phyloP scores from a whole-genome alignment of 805 yeast species.

The Suhomyces faveliae region DNA sequence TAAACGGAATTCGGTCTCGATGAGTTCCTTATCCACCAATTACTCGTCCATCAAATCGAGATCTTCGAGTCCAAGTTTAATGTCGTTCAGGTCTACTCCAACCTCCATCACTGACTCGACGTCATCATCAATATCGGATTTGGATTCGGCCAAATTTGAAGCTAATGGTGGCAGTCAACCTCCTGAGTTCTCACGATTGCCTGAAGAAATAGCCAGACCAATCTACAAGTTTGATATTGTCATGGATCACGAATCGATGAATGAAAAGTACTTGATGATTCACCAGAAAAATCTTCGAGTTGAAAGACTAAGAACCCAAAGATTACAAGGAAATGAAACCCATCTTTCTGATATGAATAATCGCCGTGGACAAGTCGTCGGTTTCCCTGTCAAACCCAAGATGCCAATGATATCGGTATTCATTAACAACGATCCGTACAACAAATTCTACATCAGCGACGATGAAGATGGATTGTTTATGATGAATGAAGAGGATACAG shows the following conservation, averaged over 20 bases:
- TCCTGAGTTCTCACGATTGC: constrained; percentile 37
- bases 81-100: constrained; percentile 37
- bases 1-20: constrained; percentile 32
- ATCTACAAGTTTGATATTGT: constrained; percentile 46
- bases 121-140: constrained; percentile 32
- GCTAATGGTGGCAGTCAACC: constrained; percentile 18
- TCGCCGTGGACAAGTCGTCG: constrained; percentile 1
- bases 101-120: constrained; percentile 37
- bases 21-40: constrained; percentile 36
- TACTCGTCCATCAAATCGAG: constrained; percentile 29
- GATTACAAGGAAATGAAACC: not conserved
- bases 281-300: constrained; percentile 7
- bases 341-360: too few species aligned
- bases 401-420: constrained; percentile 33
- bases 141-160: constrained; percentile 16
- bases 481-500: constrained; percentile 5
- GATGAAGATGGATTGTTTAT: constrained; percentile 23
- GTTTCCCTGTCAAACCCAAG: constrained; percentile 22
- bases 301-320: not conserved
- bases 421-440: constrained; percentile 28
- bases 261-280: constrained; percentile 27
- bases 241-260: constrained; percentile 41
- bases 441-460: constrained; percentile 29
- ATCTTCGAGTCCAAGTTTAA: constrained; percentile 39
- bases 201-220: constrained; percentile 49